These are phyloP conservation scores for Solanum lignicaule DNA, from an alignment of 257 asterid species.

Conservation along the genomic window DNA sequence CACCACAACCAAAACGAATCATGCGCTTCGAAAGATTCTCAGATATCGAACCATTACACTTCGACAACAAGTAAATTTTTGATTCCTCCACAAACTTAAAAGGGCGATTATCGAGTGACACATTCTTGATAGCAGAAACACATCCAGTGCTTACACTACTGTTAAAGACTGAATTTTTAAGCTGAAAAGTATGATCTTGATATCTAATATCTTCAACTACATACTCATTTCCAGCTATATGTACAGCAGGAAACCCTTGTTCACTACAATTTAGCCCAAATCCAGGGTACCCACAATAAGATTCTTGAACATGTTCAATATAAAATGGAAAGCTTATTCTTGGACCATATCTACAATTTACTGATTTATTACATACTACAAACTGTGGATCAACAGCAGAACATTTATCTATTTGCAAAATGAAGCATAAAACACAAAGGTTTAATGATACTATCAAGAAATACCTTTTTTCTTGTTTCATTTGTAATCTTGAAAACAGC, in stretches of 20 bases:
- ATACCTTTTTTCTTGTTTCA: conserved; percentile 9
- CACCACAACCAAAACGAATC: background rate
- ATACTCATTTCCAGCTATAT: conserved; percentile 15
- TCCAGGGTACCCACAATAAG: conserved; percentile 40
- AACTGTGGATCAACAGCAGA: conserved; percentile 24
- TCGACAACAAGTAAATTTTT: conserved; percentile 27
- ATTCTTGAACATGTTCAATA: conserved; percentile 16
- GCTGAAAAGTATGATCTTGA: conserved; percentile 7
- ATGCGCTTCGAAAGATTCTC: conserved; percentile 4
- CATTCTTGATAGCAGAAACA: conserved; percentile 24
- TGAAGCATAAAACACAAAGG: conserved; percentile 16
- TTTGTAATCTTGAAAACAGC: conserved; percentile 7
- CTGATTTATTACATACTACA: conserved; percentile 27
- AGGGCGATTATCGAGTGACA: background rate
- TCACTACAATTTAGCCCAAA: conserved; percentile 26
- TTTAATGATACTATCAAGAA: background rate
- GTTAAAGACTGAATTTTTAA: conserved; percentile 14
- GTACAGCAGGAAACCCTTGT: conserved; percentile 22
- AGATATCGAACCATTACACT: conserved; percentile 8
- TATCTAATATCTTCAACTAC: conserved; percentile 30
- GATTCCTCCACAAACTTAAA: background rate
- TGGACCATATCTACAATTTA: conserved; percentile 28
- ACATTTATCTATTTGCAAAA: conserved; percentile 16
- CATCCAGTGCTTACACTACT: background rate
- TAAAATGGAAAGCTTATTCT: conserved; percentile 49